phyloP scores from a whole-genome alignment of 768 basidiomycete genomes.

The Leucosporidium yakuticum region DNA sequence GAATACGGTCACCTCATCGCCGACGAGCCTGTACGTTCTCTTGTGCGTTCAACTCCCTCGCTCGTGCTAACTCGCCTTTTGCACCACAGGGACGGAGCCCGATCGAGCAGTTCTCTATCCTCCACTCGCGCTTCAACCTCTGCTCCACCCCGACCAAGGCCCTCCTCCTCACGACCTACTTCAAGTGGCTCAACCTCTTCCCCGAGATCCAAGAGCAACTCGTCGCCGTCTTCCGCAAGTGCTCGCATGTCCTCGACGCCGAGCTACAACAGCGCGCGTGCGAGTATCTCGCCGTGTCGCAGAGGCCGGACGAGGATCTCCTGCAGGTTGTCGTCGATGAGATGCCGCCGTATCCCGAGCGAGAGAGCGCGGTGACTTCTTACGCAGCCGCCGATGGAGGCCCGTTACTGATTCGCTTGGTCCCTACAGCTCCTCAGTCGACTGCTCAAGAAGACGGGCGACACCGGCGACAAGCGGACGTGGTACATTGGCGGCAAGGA shows the following conservation, averaged over 20 bases:
- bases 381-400: too few relatives aligned
- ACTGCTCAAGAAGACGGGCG: conserved; percentile 79
- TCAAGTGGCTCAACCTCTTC: conserved; percentile 99
- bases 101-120: conserved; percentile 81
- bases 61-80: too few relatives aligned
- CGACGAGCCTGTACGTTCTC: conserved; percentile 68
- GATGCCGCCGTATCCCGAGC: conserved; percentile 96
- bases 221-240: conserved; percentile 89
- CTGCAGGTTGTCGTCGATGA: conserved; percentile 94
- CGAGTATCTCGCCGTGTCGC: conserved; percentile 87
- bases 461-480: conserved; percentile 89
- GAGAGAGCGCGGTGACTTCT: conserved; percentile 68
- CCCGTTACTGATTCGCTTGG: neutral
- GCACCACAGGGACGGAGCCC: conserved; percentile 58
- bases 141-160: conserved; percentile 87
- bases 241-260: conserved; percentile 92
- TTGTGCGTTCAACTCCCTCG: neutral
- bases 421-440: conserved; percentile 53
- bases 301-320: conserved; percentile 77
- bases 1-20: conserved; percentile 98
- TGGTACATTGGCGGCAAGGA: conserved; percentile 96
- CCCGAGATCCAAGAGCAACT: conserved; percentile 96
- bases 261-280: conserved; percentile 97
- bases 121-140: conserved; percentile 92
- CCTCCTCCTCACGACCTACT: conserved; percentile 88